Percentiles rank a stretch among this genome's conserved stretches.
Evolutionary conservation across 2,329 filamentous ascomycete genomes (phyloP).

Genomic region (Hypomyces perniciosus): DNA sequence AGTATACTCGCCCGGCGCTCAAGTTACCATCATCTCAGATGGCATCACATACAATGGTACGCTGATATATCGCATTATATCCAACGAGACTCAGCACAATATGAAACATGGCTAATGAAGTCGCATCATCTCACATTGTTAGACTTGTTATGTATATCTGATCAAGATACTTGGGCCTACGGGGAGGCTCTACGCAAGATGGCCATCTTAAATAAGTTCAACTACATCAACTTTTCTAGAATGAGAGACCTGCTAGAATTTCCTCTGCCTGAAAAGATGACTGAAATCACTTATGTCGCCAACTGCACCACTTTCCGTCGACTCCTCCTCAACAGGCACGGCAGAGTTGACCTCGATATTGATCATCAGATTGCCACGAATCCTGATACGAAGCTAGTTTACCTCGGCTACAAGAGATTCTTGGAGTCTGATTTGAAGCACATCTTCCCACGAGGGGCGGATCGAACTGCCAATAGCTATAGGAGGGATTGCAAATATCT

Average conservation of each 20-base stretch:
- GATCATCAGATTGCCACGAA: slow-evolving; percentile 24
- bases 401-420: slow-evolving; percentile 25
- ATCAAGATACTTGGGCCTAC: slow-evolving; percentile 43
- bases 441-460: slow-evolving; percentile 20
- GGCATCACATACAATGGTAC: slow-evolving; percentile 49
- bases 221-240: too few relatives aligned
- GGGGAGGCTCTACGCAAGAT: slow-evolving; percentile 39
- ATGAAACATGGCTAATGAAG: background rate
- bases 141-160: slow-evolving; percentile 44
- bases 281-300: slow-evolving; percentile 35
- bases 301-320: slow-evolving; percentile 26
- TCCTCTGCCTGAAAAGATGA: slow-evolving; percentile 31
- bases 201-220: too few relatives aligned
- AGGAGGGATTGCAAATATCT: slow-evolving; percentile 23
- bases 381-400: slow-evolving; percentile 24
- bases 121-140: background rate
- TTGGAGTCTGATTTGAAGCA: slow-evolving; percentile 25
- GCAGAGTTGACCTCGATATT: slow-evolving; percentile 23
- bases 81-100: fast-evolving
- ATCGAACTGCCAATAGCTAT: slow-evolving; percentile 18
- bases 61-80: slow-evolving; percentile 8
- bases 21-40: slow-evolving; percentile 43
- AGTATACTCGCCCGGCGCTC: slow-evolving; percentile 23
- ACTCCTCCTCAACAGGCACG: slow-evolving; percentile 21
- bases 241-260: too few relatives aligned